phyloP scores from a whole-genome alignment of 768 basidiomycete genomes.

The Agaricus sinodeliciosus region DNA sequence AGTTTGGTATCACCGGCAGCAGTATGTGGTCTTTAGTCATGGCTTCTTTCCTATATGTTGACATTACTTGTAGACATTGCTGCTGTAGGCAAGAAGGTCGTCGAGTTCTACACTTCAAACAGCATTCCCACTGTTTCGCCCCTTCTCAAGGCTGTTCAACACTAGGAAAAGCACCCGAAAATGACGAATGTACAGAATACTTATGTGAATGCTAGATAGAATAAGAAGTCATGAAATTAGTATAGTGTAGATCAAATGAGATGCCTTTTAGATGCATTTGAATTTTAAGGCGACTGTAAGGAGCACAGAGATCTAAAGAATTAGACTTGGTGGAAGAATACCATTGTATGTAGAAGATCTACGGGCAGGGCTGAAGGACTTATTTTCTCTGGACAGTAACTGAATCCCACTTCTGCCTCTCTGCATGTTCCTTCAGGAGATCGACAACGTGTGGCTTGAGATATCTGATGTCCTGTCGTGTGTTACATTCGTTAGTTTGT shows the following conservation, averaged over 20 bases:
- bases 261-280: neutral
- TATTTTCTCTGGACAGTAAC: conserved; percentile 66
- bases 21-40: conserved; percentile 36
- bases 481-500: conserved; percentile 9
- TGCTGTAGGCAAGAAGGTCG: conserved; percentile 75
- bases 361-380: conserved; percentile 17
- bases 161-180: conserved; percentile 10
- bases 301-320: neutral
- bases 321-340: conserved; percentile 7
- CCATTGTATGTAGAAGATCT: neutral
- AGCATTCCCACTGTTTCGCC: conserved; percentile 70
- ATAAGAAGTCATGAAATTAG: neutral
- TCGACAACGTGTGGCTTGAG: conserved; percentile 70
- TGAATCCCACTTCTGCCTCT: conserved; percentile 79
- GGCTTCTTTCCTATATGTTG: conserved; percentile 6
- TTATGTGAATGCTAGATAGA: neutral
- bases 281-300: neutral
- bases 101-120: conserved; percentile 79
- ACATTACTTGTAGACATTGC: conserved; percentile 54
- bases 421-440: conserved; percentile 68
- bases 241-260: neutral
- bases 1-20: conserved; percentile 76
- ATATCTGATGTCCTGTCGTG: conserved; percentile 81
- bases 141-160: conserved; percentile 59
- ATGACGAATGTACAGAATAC: conserved; percentile 1